Percentiles rank a stretch among this genome's conserved stretches.
These are phyloP conservation scores for Bruguiera parviflora DNA, from an alignment of 345 rosid species.

Conservation along the genomic window DNA sequence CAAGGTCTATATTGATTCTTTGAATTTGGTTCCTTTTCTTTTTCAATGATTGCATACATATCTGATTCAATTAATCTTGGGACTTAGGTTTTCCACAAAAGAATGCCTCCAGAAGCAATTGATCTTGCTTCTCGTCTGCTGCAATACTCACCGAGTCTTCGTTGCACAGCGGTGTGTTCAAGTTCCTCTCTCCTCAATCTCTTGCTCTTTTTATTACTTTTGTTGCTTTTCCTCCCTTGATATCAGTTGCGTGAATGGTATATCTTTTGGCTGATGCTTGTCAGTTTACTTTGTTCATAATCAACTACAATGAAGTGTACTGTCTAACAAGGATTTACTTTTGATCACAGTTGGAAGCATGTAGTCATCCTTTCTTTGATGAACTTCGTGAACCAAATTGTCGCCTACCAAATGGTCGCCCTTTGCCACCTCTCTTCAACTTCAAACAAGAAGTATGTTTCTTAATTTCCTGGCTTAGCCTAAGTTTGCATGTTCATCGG, in stretches of 20 bases:
- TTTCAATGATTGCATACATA: too few species aligned
- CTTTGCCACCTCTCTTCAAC: conserved; percentile 30
- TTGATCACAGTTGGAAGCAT: conserved; percentile 27
- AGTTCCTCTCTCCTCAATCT: background rate
- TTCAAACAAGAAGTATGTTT: conserved; percentile 56
- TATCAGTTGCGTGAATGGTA: background rate
- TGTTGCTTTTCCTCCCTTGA: background rate
- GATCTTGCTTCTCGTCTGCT: conserved; percentile 30
- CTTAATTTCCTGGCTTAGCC: background rate
- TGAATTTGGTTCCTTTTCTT: background rate
- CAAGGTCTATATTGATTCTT: conserved; percentile 15
- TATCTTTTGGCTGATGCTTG: background rate
- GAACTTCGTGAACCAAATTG: conserved; percentile 35
- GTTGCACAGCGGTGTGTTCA: conserved; percentile 31
- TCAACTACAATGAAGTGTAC: background rate
- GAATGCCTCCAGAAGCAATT: conserved; percentile 38
- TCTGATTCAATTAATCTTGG: background rate
- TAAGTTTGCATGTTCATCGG: background rate
- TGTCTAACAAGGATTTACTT: conserved; percentile 1
- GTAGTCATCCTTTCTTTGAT: conserved; percentile 34
- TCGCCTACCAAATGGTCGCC: conserved; percentile 27
- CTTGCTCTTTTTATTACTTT: background rate
- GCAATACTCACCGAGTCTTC: conserved; percentile 31
- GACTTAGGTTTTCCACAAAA: conserved; percentile 31
- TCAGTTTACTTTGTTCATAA: background rate